Base-by-base conservation (phyloP, 805 yeast species). In the Ogataea henricii region DNA sequence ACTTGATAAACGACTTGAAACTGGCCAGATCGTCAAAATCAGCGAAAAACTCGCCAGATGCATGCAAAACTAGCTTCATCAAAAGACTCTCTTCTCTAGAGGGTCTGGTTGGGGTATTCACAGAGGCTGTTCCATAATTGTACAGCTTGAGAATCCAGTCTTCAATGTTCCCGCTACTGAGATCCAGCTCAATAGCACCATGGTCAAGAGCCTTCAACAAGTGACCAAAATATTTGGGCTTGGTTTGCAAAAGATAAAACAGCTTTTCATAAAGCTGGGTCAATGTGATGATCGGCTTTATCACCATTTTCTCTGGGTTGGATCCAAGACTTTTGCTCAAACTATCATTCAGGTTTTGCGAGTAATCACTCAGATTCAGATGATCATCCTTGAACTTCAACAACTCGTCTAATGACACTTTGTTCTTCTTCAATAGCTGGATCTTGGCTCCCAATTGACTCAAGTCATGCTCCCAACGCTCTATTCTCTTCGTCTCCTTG, bases 221-320 rank as follows among this genome's bases (percentile, higher is more conserved):
- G 12, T 81, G 68, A 1, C 82, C 73, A 60, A 91, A 74, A 59
- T 92, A 92, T 0, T 66, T 63, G 0, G 96, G 87, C 58, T 88
- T 89, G 0, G 96, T 87, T 63, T 94, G 98, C 37, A 94, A 65
- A 21, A 92, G 68, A 60, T 85, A 94, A 56, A 94, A 83, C 43
- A 92, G 61, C 18, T 87, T 85, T 57, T 85, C 96, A 65, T 86
- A 87, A 1, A 81, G 65, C 51, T 84, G 90, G 43, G 83, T 71
- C 49, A 88, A 73, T 20, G 73, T 73, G 49, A 75, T 70, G 9
- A 78, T 64, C 3, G 76, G 65, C 46, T 72, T 72, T 51, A 70
- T 55, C 66, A 66, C 52, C 4, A 52, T 18, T 35, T 49, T 48
- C 16, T 49, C 46, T 4, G 62, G 57, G 26, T 53, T 48, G 1